Evolutionary conservation across 352 stramenopile species (phyloP), one percentile per base, ranked within the genome.

Genomic region (Paralagenidium karlingii): DNA sequence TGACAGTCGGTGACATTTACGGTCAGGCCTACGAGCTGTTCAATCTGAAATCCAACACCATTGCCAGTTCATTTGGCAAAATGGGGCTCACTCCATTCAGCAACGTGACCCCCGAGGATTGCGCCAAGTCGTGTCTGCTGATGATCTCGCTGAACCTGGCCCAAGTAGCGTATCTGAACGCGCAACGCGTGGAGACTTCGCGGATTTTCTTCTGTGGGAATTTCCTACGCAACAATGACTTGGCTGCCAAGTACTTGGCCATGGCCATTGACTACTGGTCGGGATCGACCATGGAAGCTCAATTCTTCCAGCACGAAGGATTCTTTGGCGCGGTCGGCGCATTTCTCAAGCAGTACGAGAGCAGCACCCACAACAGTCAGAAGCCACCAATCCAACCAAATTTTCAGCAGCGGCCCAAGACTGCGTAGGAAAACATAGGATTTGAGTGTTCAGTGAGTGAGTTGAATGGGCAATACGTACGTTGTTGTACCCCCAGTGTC

Each of bases 81-180:
- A 53, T 97, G 24, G 87, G 90, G n/a, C n/a, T n/a, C 55, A 60
- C 16, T 89, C 79, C 43, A 5, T 36, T 15, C n/a, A n/a, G 6
- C n/a, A 21, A 15, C n/a, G n/a, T n/a, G n/a, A 54, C 31, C 18
- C 82, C 97, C 55, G 83, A 96, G 45, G 94, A 99, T 60, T 53
- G 98, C 34, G 91, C 90, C 5, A 68, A 89, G 34, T 89, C 94
- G 22, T 60, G 98, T 27, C 68, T 99, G 18, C 86, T 98, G 24
- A 98, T 99, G 94, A 95, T 98, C 34, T 98, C 96, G 18, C 97
- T 98, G 47, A 99, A 99, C 61, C 89, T 99, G 49, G 94, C 90
- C 13, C 71, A 85, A 42, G 47, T 98, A 5, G 92, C 95, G 15
- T 97, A 97, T 59, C 60, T 99, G 18, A 98, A 97, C 62, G 94